Base-by-base conservation (phyloP, 2,329 filamentous ascomycete genomes). In the Colletotrichum sp. region DNA sequence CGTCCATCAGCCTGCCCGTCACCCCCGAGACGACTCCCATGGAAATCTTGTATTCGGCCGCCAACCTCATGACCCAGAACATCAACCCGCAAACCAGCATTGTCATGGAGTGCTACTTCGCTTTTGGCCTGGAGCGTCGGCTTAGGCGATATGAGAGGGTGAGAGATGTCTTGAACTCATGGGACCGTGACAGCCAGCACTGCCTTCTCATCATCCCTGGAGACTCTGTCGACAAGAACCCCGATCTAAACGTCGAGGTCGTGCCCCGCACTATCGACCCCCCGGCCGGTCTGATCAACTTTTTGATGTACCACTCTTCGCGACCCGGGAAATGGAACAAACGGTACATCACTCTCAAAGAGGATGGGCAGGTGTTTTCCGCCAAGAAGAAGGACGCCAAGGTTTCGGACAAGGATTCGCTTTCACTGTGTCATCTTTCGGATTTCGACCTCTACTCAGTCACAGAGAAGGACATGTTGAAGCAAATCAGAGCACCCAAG, bases 391-490 rank as follows among this genome's bases (percentile, higher is more conserved):
- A 87, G 1, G 87, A 90, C n/a, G 88, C 92, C 15, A 90, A 88
- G 73, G 82, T 88, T 6, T 86, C 87, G 2, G 91, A 93, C 64
- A 95, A 95, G 83, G 94, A 96, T 69, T 87, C 90, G 36, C 85
- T 89, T 15, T 93, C 91, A 77, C 88, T 98, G 39, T 98, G 95
- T 83, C 95, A 98, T 84, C 84, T 99, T 64, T 95, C 95, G 4
- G 96, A 98, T 84, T 98, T 96, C 83, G 96, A 99, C 81, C 94
- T 98, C 65, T 98, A 98, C 85, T 91, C 89, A 2, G 94, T 95
- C 3, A 95, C 92, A 7, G 89, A 91, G 68, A 90, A 91, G 60
- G 92, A 95, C 79, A 86, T 92, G 78, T 89, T 91, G 49, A 94
- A 93, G 80, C 90, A 92, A 78, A 89, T 98, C 69, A 96, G 94